Conservation (phyloP, 768 basidiomycete genomes). For the Psilocybe cyanescens region DNA sequence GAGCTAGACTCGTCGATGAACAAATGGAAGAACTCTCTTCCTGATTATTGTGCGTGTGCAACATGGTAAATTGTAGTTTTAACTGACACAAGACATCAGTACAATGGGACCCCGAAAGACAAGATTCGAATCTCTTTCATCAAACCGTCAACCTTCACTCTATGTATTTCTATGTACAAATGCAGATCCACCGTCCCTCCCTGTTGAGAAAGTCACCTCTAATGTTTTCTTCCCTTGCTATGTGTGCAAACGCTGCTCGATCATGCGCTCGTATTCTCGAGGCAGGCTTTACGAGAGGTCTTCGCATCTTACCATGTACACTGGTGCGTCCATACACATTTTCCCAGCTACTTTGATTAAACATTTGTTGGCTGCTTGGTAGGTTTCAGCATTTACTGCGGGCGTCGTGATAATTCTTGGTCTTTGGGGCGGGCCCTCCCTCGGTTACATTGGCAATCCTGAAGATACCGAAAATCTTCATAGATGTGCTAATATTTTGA, state of each 20-base stretch:
- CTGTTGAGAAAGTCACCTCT: conserved; percentile 45
- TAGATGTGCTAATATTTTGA: conserved; percentile 55
- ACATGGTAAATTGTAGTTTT: too few species aligned
- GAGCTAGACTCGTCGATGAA: conserved; percentile 64
- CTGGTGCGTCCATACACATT: conserved; percentile 25
- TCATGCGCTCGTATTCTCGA: conserved; percentile 73
- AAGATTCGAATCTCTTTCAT: conserved; percentile 40
- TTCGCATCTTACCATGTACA: conserved; percentile 29
- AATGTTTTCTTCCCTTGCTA: conserved; percentile 63
- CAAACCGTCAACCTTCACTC: conserved; percentile 55
- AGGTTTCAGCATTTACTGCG: conserved; percentile 40
- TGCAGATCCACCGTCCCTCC: conserved; percentile 74
- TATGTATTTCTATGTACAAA: conserved; percentile 53
- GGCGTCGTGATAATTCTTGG: conserved; percentile 59
- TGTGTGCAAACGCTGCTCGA: conserved; percentile 74
- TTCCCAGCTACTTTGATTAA: not conserved
- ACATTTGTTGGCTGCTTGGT: not conserved
- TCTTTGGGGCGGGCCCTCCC: conserved; percentile 52
- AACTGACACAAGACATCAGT: conserved; percentile 10
- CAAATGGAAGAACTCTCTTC: conserved; percentile 65
- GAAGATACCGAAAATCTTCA: conserved; percentile 52
- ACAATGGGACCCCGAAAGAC: conserved; percentile 23
- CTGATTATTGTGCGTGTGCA: conserved; percentile 41
- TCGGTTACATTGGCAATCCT: conserved; percentile 39
- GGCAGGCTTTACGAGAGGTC: conserved; percentile 42